Evolutionary conservation across 805 yeast genomes (phyloP), one percentile per base, ranked within the genome.

Genomic region (Spathaspora hagerdaliae): DNA sequence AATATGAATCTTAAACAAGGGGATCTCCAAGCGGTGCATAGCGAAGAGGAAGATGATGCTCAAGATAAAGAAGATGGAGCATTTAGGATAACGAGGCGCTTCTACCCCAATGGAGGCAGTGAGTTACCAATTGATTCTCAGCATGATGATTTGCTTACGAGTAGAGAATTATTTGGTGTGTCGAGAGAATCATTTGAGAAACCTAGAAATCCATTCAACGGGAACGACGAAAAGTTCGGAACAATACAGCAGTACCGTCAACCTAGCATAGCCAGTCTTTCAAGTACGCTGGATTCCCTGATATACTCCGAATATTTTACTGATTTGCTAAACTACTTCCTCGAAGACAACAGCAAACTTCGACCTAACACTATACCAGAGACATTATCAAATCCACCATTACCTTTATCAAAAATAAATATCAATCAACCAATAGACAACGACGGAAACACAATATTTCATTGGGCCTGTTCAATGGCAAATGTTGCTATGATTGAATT

Each of bases 401-500:
- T 70, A 33, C 75, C 77, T 7, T 47, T 68, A 2, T 51, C 58
- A n/a, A 78, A 80, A 54, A 79, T 87, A 33, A 77, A 81, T 48
- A 73, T 91, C 42, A 94, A 89, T 57, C 87, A 89, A 31, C 83
- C 97, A 1, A 87, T 95, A 38, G 99, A 95, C 64, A 95, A 87
- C 54, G 81, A 85, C 47, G 97, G 98, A 0, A 94, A 94, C 59
- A 85, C 96, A 0, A 89, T 96, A 0, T 73, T 94, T 46, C 99
- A 94, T 64, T 87, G 98, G 95, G 95, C 97, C 3, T 83, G 97
- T 12, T 87, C 97, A 0, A 75, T 94, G 61, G 98, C 96, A 0
- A 81, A 88, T 47, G 65, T 83, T 1, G 69, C 81, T 2, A 73
- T 91, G 42, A 92, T 89, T 3, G 79, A 81, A 51, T 67, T 81